Evolutionary conservation across 2,329 filamentous ascomycete genomes (phyloP).

Genomic region (Cryphonectria nitschkei): DNA sequence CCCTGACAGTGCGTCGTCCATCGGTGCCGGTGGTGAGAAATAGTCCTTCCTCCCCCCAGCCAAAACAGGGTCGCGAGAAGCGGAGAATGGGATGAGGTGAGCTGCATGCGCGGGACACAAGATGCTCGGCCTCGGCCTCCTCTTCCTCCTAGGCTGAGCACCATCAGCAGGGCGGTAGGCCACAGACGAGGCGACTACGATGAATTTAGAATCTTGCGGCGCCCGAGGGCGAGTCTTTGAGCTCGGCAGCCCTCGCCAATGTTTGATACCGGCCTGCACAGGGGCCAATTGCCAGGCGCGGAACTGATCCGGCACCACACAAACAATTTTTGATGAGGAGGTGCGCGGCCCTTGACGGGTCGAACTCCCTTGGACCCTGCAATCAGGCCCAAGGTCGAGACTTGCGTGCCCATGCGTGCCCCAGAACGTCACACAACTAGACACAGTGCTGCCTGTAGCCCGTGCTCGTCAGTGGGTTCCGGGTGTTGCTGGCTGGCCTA

Average conservation of each 20-base stretch:
- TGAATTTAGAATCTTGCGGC: background rate
- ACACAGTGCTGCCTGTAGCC: background rate
- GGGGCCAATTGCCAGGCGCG: background rate
- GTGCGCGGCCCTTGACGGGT: background rate
- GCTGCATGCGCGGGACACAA: background rate
- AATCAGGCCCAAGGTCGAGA: background rate
- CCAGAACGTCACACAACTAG: background rate
- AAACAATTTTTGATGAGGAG: background rate
- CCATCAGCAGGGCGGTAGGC: background rate
- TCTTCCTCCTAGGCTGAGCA: background rate
- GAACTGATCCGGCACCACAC: conserved; percentile 1
- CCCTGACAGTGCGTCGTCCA: background rate
- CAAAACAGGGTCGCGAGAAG: background rate
- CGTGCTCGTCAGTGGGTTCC: background rate
- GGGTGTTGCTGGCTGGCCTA: background rate
- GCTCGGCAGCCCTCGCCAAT: background rate
- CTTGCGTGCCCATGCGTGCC: background rate
- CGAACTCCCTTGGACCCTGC: background rate
- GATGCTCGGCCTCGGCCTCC: too few species aligned
- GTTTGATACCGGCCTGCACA: background rate
- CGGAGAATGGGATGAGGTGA: background rate
- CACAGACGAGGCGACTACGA: background rate
- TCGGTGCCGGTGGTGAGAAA: background rate
- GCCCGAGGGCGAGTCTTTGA: background rate
- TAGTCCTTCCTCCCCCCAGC: background rate